These are phyloP conservation scores for Hypoxylon lenormandii DNA, from an alignment of 495 filamentous ascomycete species.

Conservation along the genomic window DNA sequence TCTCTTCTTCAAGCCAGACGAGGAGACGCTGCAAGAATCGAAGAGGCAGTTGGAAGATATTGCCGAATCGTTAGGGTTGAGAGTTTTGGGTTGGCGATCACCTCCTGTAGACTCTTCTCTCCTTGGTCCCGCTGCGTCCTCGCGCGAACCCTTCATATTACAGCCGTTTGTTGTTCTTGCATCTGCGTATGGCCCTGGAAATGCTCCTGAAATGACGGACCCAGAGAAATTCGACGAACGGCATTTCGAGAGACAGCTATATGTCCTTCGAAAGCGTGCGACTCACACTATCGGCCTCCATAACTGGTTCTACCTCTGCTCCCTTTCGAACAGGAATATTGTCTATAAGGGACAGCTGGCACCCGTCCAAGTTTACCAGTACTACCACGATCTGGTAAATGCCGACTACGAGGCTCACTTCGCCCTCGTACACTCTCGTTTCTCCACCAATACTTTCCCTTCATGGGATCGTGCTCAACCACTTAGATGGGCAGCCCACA, in stretches of 20 bases:
- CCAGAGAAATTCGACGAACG: constrained; percentile 82
- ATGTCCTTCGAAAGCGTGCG: constrained; percentile 91
- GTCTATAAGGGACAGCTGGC: constrained; percentile 99
- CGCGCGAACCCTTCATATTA: constrained; percentile 91
- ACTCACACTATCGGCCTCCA: constrained; percentile 94
- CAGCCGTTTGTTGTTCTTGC: constrained; percentile 95
- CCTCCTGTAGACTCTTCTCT: constrained; percentile 93
- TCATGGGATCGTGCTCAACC: constrained; percentile 99
- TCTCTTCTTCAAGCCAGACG: constrained; percentile 97
- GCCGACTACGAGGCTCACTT: constrained; percentile 99
- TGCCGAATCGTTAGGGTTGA: constrained; percentile 84
- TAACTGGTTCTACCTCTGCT: constrained; percentile 99
- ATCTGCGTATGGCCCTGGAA: constrained; percentile 86
- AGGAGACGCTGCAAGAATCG: constrained; percentile 86
- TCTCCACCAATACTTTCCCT: constrained; percentile 99
- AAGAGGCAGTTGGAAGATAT: constrained; percentile 90
- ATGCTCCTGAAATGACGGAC: constrained; percentile 82
- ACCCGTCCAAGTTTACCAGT: constrained; percentile 97
- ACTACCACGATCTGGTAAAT: constrained; percentile 97
- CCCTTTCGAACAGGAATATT: constrained; percentile 97
- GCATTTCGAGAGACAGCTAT: constrained; percentile 92
- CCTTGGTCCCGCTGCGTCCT: constrained; percentile 91
- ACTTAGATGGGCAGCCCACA: constrained; percentile 96
- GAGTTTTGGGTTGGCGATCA: constrained; percentile 96
- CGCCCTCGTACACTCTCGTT: constrained; percentile 95